Evolutionary conservation across 1,284 basidiomycete species (phyloP).

Genomic region (Sporisorium graminicola): DNA sequence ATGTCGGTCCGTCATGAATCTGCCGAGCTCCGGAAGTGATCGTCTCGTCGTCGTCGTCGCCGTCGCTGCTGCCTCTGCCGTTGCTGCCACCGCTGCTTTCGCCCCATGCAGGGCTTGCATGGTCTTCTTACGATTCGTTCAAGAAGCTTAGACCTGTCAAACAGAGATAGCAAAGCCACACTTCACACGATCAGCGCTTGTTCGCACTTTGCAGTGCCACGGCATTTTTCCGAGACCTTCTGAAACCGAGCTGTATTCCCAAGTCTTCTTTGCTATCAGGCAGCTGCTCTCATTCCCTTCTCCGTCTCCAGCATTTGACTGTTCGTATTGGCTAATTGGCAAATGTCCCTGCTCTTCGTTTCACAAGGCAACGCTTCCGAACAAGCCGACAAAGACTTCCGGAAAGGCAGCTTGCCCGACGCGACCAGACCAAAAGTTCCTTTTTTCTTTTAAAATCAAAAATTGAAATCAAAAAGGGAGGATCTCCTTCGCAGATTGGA

Average conservation of each 20-base stretch:
- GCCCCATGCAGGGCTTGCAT: constrained; percentile 4
- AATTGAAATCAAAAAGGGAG: neutral
- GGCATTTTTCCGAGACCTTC: neutral
- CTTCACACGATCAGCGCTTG: neutral
- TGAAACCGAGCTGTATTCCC: neutral
- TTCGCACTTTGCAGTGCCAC: neutral
- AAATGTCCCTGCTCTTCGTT: neutral
- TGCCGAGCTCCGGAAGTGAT: neutral
- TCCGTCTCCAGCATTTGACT: neutral
- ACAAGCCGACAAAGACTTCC: neutral
- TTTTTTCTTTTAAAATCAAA: neutral
- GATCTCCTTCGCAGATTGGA: constrained; percentile 6
- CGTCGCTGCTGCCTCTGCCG: too few species aligned
- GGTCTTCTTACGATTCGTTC: neutral
- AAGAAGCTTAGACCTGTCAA: neutral
- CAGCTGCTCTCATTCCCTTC: neutral
- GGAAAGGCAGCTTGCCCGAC: neutral
- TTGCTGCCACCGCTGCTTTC: neutral
- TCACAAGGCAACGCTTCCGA: neutral
- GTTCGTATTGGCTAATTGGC: neutral
- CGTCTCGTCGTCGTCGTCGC: too few species aligned
- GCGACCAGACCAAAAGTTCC: neutral
- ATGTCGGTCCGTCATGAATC: neutral
- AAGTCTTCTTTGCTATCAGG: neutral
- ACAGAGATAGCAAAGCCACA: neutral